Base-by-base conservation (phyloP, 768 basidiomycete species). In the Rhodotorula babjevae region DNA sequence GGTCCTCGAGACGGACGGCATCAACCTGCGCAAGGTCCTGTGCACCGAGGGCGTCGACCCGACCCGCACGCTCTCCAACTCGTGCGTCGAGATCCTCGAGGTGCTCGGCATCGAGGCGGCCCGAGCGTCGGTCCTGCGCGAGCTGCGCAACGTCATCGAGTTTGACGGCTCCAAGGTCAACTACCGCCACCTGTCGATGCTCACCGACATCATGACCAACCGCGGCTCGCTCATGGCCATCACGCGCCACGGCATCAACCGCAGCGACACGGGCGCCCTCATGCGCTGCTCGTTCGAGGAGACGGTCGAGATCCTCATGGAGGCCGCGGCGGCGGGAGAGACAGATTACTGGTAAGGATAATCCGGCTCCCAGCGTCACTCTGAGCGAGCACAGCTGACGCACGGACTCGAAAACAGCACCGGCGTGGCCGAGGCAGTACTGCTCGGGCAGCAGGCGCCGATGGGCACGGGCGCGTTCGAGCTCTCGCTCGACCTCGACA, bases 101-200 rank as follows among this genome's bases (percentile, higher is more conserved):
- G 92, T 94, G 33, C 85, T 98, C 65, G 96, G 96, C 76, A 96
- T 99, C 79, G 96, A 99, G 81, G 96, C 93, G 29, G 93, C 94
- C 25, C 89, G 95, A 12, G 92, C 89, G 25, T 92, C 94, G 15
- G 89, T 99, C 78, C 88, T 96, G 86, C 91, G 86, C 83, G 96
- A 99, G 81, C 82, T 99, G 59, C 89, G 95, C 74, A 86, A 88
- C 68, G 96, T 98, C 80, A 96, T 99, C 82, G 94, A 97, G 82
- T 97, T 98, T 84, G 95, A 97, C 79, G 95, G 95, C 85, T 97
- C 95, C 27, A 96, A 97, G 78, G 96, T 99, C 85, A 98, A 99
- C 82, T 98, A 94, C 82, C 88, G 96, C 66, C 96, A 99, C 82
- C 85, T 98, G 61, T 91, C 93, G 3, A 84, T 99, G n/a, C 87